Percentiles rank a stretch among this genome's conserved stretches.
Evolutionary conservation across 2,329 filamentous ascomycete genomes (phyloP).

Genomic region (Aspergillus luchuensis): DNA sequence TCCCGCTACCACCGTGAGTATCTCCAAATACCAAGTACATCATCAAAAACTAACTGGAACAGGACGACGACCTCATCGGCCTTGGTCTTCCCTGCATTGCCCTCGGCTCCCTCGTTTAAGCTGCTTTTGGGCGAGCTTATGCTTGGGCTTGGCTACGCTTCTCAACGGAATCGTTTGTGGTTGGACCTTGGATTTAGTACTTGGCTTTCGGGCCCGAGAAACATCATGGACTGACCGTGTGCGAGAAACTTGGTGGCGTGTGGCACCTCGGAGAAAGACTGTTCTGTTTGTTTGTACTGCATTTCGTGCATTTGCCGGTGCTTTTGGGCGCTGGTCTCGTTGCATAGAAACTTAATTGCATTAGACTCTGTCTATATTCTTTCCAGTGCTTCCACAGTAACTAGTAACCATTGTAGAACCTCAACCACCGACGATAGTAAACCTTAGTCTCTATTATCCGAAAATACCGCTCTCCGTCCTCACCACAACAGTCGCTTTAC

Average conservation of each 20-base stretch:
- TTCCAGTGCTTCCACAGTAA: background rate
- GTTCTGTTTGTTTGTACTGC: constrained; percentile 23
- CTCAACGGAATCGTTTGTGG: constrained; percentile 11
- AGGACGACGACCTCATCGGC: constrained; percentile 39
- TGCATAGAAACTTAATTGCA: constrained; percentile 22
- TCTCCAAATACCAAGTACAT: fast-evolving
- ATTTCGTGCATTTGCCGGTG: constrained; percentile 15
- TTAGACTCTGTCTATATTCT: constrained; percentile 16
- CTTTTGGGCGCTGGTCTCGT: constrained; percentile 14
- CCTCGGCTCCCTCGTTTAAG: constrained; percentile 43
- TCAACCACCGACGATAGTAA: too few species aligned
- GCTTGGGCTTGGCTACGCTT: background rate
- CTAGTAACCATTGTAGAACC: too few species aligned
- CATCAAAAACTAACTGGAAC: constrained; percentile 8
- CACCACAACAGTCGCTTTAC: too few species aligned
- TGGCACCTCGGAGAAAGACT: constrained; percentile 36
- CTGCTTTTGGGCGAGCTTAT: background rate
- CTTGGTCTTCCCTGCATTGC: constrained; percentile 43
- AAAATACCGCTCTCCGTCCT: too few species aligned
- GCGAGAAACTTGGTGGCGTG: constrained; percentile 32
- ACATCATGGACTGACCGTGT: constrained; percentile 29
- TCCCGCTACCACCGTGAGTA: constrained; percentile 33
- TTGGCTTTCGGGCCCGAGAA: constrained; percentile 21
- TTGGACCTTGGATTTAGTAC: constrained; percentile 20
- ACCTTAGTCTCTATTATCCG: too few species aligned